phyloP scores from a whole-genome alignment of 1,284 basidiomycete species.

The Sporisorium exsertum region DNA sequence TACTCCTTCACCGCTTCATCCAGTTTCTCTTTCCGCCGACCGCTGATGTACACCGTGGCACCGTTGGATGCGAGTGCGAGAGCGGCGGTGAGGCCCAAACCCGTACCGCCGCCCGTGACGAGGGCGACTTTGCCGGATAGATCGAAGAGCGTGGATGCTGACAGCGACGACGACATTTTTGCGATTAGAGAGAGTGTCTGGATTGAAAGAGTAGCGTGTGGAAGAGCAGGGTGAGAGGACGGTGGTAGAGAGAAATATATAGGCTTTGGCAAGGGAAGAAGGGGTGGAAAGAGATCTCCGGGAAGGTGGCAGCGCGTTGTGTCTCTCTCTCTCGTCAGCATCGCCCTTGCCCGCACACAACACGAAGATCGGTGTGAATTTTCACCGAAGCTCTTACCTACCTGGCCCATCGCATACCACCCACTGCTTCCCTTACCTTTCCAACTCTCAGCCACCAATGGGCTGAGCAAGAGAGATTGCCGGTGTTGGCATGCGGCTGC shows the following conservation, averaged over 20 bases:
- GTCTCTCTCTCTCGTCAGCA: constrained; percentile 9
- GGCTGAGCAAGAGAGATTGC: neutral
- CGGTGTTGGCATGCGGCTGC: neutral
- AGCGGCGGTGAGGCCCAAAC: constrained; percentile 60
- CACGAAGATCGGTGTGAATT: constrained; percentile 4
- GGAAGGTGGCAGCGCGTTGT: no score
- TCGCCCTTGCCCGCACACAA: neutral
- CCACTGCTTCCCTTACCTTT: no score
- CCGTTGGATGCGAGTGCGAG: constrained; percentile 60
- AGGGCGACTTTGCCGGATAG: constrained; percentile 55
- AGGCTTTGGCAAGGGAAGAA: neutral
- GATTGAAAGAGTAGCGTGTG: neutral
- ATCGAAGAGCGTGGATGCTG: constrained; percentile 35
- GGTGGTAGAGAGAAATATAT: neutral
- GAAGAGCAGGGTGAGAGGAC: neutral
- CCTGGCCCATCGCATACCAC: no score
- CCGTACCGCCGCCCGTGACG: constrained; percentile 62
- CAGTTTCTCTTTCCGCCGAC: constrained; percentile 48
- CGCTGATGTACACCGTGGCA: constrained; percentile 63
- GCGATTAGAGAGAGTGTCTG: neutral
- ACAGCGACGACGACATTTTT: constrained; percentile 14
- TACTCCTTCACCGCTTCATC: constrained; percentile 37
- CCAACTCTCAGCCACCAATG: no score
- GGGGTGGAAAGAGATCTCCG: neutral
- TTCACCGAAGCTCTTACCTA: constrained; percentile 8